Evolutionary conservation across 2,329 filamentous ascomycete species (phyloP).

Genomic region (Diaporthe capsici): DNA sequence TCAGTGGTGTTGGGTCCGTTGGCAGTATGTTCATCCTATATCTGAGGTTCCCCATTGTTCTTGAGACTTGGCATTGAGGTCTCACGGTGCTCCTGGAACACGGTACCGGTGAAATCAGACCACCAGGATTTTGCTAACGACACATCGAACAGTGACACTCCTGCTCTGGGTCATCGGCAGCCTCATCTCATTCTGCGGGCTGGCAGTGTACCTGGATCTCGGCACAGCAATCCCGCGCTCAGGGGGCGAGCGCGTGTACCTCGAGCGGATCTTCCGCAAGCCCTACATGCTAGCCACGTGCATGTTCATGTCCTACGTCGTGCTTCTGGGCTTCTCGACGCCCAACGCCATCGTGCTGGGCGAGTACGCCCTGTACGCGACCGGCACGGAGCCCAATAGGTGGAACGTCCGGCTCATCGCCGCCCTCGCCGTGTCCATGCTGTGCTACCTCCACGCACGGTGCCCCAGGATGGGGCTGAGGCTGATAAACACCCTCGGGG

Average conservation of each 20-base stretch:
- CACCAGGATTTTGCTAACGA: neutral
- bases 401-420: conserved; percentile 66
- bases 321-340: conserved; percentile 65
- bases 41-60: neutral
- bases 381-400: conserved; percentile 53
- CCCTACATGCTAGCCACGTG: conserved; percentile 67
- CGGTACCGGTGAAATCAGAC: too few species aligned
- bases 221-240: conserved; percentile 60
- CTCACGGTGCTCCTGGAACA: neutral
- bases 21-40: conserved; percentile 49
- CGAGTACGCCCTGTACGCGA: conserved; percentile 64
- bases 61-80: neutral
- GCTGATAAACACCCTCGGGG: conserved; percentile 63
- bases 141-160: conserved; percentile 54
- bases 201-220: conserved; percentile 61
- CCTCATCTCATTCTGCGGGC: conserved; percentile 60
- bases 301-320: conserved; percentile 65
- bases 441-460: conserved; percentile 62
- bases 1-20: conserved; percentile 67
- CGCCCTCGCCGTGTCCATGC: conserved; percentile 60
- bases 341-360: conserved; percentile 67
- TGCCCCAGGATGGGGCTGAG: conserved; percentile 62
- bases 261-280: conserved; percentile 65
- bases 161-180: conserved; percentile 68
- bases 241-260: conserved; percentile 67